phyloP scores from a whole-genome alignment of 805 yeast genomes.

The Lipomyces anomalus region DNA sequence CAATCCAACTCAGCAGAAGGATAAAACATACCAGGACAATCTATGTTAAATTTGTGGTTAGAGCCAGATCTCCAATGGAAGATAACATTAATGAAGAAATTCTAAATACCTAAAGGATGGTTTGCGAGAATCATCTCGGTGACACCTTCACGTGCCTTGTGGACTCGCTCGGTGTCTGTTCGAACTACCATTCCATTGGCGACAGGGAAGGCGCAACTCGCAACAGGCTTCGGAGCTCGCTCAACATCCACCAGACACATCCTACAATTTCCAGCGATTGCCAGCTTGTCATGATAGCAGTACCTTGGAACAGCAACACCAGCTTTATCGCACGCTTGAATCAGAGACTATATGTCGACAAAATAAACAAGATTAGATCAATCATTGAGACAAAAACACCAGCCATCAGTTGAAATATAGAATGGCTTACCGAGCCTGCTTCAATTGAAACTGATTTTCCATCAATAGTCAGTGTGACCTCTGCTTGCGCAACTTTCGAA shows the following conservation, averaged over 20 bases:
- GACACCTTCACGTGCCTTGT: slow-evolving; percentile 81
- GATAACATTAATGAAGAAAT: too few relatives aligned
- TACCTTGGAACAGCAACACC: slow-evolving; percentile 84
- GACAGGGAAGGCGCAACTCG: slow-evolving; percentile 91
- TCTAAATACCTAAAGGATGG: slow-evolving; percentile 87
- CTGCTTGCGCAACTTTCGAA: slow-evolving; percentile 40
- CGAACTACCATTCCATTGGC: slow-evolving; percentile 82
- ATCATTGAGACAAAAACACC: background rate
- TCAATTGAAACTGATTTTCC: slow-evolving; percentile 72
- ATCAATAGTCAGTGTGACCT: slow-evolving; percentile 54
- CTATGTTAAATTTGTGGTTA: too few relatives aligned
- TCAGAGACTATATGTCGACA: slow-evolving; percentile 45
- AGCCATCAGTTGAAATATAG: background rate
- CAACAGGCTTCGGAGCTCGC: slow-evolving; percentile 82
- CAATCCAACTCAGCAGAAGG: too few relatives aligned
- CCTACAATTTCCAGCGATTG: slow-evolving; percentile 88
- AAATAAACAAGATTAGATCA: background rate
- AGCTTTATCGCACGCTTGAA: slow-evolving; percentile 88
- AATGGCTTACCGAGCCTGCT: slow-evolving; percentile 52
- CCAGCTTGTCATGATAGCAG: slow-evolving; percentile 86
- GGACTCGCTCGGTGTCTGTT: slow-evolving; percentile 71
- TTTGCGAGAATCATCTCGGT: slow-evolving; percentile 82
- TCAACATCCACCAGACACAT: slow-evolving; percentile 90
- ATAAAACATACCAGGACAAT: too few relatives aligned
- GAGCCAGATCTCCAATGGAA: too few relatives aligned